phyloP scores from a whole-genome alignment of 1,284 basidiomycete species.

The Athelia psychrophila region DNA sequence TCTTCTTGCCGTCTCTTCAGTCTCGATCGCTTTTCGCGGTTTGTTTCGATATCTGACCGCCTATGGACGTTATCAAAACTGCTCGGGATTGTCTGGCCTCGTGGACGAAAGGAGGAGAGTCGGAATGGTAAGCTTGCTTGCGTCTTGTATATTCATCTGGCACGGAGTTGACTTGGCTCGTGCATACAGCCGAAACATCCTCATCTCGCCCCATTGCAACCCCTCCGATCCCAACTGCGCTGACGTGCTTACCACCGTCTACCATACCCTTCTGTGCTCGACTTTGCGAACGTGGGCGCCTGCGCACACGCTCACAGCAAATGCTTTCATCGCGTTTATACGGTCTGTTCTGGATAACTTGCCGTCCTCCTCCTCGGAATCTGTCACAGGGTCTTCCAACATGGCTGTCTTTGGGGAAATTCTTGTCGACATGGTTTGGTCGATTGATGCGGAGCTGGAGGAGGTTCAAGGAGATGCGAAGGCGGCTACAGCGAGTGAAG shows the following conservation, averaged over 20 bases:
- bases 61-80: conserved; percentile 52
- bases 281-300: conserved; percentile 54
- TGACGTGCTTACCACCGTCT: conserved; percentile 59
- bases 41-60: neutral
- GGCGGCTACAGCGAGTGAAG: conserved; percentile 26
- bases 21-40: neutral
- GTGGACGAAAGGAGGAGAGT: conserved; percentile 58
- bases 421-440: conserved; percentile 77
- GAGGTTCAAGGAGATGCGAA: conserved; percentile 62
- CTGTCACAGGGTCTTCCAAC: conserved; percentile 35
- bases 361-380: conserved; percentile 64
- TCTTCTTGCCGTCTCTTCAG: neutral
- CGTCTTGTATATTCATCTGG: conserved; percentile 10
- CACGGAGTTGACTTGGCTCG: neutral
- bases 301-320: conserved; percentile 40
- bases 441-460: conserved; percentile 72
- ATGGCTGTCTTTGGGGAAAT: conserved; percentile 56
- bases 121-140: conserved; percentile 51
- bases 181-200: conserved; percentile 52
- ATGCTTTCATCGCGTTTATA: conserved; percentile 58
- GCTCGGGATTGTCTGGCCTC: conserved; percentile 43
- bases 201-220: conserved; percentile 55
- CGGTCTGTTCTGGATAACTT: conserved; percentile 55
- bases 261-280: conserved; percentile 63
- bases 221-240: conserved; percentile 46